Conservation (phyloP, 2,329 filamentous ascomycete genomes). For the Aspergillus glaucus region DNA sequence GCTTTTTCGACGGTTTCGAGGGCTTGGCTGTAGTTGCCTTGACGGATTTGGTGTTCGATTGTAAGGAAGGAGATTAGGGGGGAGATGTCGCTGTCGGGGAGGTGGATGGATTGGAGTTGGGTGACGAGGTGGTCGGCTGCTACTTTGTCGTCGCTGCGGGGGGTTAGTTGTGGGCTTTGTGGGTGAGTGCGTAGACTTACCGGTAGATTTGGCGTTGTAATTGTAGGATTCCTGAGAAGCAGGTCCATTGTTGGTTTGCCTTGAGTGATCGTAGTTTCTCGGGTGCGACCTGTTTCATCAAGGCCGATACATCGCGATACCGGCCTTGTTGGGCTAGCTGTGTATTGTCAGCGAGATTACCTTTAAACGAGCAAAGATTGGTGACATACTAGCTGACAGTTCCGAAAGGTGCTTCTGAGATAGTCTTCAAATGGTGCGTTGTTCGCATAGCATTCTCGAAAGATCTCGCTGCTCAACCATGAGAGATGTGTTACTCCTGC, state of each 20-base stretch:
- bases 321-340: constrained; percentile 58
- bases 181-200: constrained; percentile 17
- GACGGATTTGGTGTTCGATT: constrained; percentile 53
- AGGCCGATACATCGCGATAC: constrained; percentile 61
- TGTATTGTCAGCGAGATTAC: constrained; percentile 1
- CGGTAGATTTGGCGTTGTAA: constrained; percentile 37
- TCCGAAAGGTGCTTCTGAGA: constrained; percentile 65
- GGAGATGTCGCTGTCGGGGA: constrained; percentile 53
- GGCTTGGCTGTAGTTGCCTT: constrained; percentile 48
- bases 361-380: neutral
- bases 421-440: constrained; percentile 67
- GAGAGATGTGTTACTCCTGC: constrained; percentile 49
- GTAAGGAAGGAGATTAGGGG: constrained; percentile 55
- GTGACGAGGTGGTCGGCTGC: constrained; percentile 52
- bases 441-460: constrained; percentile 65
- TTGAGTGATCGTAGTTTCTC: constrained; percentile 67
- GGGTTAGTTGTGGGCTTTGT: constrained; percentile 10
- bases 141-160: constrained; percentile 48
- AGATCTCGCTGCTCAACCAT: constrained; percentile 60
- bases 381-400: constrained; percentile 53
- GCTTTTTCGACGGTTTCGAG: constrained; percentile 50
- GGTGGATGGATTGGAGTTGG: constrained; percentile 49
- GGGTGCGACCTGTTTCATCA: constrained; percentile 55
- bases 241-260: constrained; percentile 55
- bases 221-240: constrained; percentile 39